Evolutionary conservation across 116 monocot genomes (phyloP), one percentile per base, ranked within the genome.

Genomic region (Phalaenopsis hybrid): DNA sequence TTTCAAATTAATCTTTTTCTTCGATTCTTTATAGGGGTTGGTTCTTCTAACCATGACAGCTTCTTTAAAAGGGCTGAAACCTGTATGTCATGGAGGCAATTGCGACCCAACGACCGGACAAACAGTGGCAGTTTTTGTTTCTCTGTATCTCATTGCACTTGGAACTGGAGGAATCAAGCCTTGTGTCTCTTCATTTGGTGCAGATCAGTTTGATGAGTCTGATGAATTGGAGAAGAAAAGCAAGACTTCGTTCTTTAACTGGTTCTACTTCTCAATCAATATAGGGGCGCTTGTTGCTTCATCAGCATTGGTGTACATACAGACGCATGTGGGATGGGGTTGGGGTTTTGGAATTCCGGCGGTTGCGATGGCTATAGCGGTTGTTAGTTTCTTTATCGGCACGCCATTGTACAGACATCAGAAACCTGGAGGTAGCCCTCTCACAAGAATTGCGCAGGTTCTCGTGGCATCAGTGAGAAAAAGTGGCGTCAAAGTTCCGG

Each of bases 281-380:
- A 83, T 89, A 23, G 89, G 89, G 15, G 81, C 89, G 3, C 82
- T 89, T 18, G 59, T 90, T 58, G 90, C 90, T 28, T 85, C 90
- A 5, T 83, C 90, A 15, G 85, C 83, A 49, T 55, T 89, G 69
- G 86, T 89, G 8, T 89, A 85, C 79, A 69, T 89, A 59, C 89
- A 89, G 74, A 86, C 78, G 44, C 84, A 86, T 75, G 89, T 86
- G 61, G 86, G 86, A 15, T 86, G 89, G 89, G 82, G 86, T 1
- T 86, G 90, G 90, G 90, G 90, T 1, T 90, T 90, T 31, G 90
- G 90, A 25, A 85, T 90, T 1, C 91, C 91, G 4, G 88, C 91
- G 0, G 84, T 83, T 2, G 88, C 74, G 6, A 91, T 91, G 91
- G 86, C 85, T 31, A 63, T 91, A 51, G 86, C 86, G 1, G 86